Evolutionary conservation across 208 protist species (phyloP), one percentile per base, ranked within the genome.

Genomic region (Trypanosoma mega): DNA sequence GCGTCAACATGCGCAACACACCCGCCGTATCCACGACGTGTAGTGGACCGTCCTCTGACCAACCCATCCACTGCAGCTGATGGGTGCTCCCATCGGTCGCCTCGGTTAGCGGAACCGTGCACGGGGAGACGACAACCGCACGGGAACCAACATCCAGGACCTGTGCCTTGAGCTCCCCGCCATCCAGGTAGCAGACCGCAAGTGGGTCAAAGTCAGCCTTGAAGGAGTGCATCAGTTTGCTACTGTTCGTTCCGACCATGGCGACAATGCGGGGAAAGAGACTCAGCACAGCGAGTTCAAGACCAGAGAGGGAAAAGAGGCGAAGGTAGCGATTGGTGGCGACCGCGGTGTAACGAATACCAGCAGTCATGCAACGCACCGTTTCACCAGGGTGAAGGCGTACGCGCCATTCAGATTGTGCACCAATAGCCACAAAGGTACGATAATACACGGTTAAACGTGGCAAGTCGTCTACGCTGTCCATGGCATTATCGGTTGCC

Each of bases 51-150:
- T 95, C 88, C 56, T 95, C 85, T 0, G 85, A 91, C 82, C 82
- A 95, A 11, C 88, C 88, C 23, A 92, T 59, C 88, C 88, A 95
- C 72, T 91, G 82, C 53, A 95, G 67, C 57, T 92, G 83, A 48
- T 90, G 88, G 14, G 44, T 59, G 27, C 20, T 52, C 21, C 78
- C 84, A 29, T 87, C 72, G 4, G 48, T 21, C 27, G 71, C 31
- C 51, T 69, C 58, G 7, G 88, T 92, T 16, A 95, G 74, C 21
- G 88, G 78, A 39, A 92, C 62, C 41, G 45, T 36, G 27, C 65
- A 56, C 24, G 81, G 41, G 31, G 78, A 52, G 33, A 91, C 57
- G 29, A 75, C 70, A 14, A 74, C 57, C 6, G 49, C 46, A 53
- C 85, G 78, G 4, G 70, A 68, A 12, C 70, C 78, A n/a, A 91